Base-by-base conservation (phyloP, 208 protist genomes). In the Leishmania tropica region DNA sequence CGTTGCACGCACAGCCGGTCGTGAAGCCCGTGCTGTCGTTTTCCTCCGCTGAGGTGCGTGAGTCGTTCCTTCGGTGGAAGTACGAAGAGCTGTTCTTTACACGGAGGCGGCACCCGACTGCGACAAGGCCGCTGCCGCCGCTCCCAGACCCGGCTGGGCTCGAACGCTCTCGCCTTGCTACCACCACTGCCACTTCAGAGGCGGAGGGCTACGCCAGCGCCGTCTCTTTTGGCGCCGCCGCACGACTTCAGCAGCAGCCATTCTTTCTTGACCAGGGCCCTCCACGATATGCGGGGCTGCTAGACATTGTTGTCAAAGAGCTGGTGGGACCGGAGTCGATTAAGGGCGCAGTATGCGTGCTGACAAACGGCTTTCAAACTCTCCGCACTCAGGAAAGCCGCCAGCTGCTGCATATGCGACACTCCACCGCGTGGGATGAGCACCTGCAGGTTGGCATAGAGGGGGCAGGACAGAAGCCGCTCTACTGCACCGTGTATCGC, bases 351-450 rank as follows among this genome's bases (percentile, higher is more conserved):
- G 85, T 93, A 35, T 88, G 84, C 64, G 87, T 92, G n/a, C 62
- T 96, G 54, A 91, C 90, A 17, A 96, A 94, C 78, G 90, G 93
- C 42, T 94, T 92, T 81, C 93, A 96, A 79, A 85, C 90, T 62
- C 84, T 96, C 45, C 89, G 87, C 78, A 96, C 85, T 13, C 81
- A 80, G 24, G 76, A 75, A 3, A 83, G 88, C 45, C 81, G 85
- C 6, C 81, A 81, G 75, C 80, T 90, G 74, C 64, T 88, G 75
- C 72, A 86, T 77, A 87, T 85, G 60, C 68, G 62, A n/a, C 71
- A 51, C 31, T 75, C 87, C 64, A 91, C 89, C 8, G 76, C 75
- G 79, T 96, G 93, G 93, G 89, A 96, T 53, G 89, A 93, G 78
- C 71, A 81, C n/a, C 76, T 96, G 65, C 90, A 94, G 82, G 31